Evolutionary conservation across 179 eudicot species (phyloP).

Genomic region (Silene noctiflora): DNA sequence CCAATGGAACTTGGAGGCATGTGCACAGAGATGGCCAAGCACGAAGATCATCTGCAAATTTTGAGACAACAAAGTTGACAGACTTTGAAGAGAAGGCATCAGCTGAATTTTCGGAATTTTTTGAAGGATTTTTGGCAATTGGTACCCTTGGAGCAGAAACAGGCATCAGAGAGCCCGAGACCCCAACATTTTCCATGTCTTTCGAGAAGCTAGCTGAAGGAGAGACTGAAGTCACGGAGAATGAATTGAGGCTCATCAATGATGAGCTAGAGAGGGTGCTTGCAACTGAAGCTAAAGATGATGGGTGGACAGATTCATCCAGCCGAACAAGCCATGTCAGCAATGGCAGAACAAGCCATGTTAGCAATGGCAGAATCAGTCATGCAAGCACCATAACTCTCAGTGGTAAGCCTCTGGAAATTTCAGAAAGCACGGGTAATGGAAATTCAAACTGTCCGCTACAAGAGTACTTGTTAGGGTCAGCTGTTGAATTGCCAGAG

Average conservation of each 20-base stretch:
- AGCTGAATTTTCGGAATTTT: slow-evolving; percentile 49
- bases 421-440: slow-evolving; percentile 38
- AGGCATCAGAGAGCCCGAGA: slow-evolving; percentile 48
- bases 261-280: slow-evolving; percentile 77
- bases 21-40: slow-evolving; percentile 43
- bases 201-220: slow-evolving; percentile 57
- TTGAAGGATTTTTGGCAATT: slow-evolving; percentile 85
- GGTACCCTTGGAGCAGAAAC: slow-evolving; percentile 73
- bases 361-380: slow-evolving; percentile 69
- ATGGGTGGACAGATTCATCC: slow-evolving; percentile 51
- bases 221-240: slow-evolving; percentile 65
- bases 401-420: slow-evolving; percentile 52
- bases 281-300: slow-evolving; percentile 52
- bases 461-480: slow-evolving; percentile 70
- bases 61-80: slow-evolving; percentile 42
- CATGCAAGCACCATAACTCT: slow-evolving; percentile 67
- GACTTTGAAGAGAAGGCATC: slow-evolving; percentile 51
- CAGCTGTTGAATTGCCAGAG: slow-evolving; percentile 55
- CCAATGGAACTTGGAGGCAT: slow-evolving; percentile 44
- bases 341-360: slow-evolving; percentile 69
- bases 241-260: slow-evolving; percentile 68
- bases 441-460: slow-evolving; percentile 57
- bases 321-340: slow-evolving; percentile 71
- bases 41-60: slow-evolving; percentile 57
- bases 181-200: slow-evolving; percentile 72